Percentiles rank a stretch among this genome's conserved stretches.
Evolutionary conservation across 225 moss, liverwort and hornwort genomes (phyloP).

Genomic region (Sphagnum tenellum): DNA sequence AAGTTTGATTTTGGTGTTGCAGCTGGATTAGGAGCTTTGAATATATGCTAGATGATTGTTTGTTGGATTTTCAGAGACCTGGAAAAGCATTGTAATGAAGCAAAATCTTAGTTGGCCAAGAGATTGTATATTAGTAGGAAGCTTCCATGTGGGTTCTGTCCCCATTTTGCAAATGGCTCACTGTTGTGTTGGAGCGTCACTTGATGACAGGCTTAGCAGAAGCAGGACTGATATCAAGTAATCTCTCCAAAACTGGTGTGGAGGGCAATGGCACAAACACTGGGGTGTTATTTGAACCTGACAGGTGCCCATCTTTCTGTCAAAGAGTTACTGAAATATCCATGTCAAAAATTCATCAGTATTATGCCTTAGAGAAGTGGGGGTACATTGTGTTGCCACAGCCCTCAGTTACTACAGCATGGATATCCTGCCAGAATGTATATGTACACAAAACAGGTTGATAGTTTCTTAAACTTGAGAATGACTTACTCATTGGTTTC

Average conservation of each 20-base stretch:
- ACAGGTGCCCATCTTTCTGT: slow-evolving; percentile 24
- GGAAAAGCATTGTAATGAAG: too few species aligned
- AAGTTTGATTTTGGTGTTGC: neutral
- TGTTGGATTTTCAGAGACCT: too few species aligned
- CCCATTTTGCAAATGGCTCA: neutral
- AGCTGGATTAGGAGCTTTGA: neutral
- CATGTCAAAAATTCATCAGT: neutral
- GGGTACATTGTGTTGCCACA: neutral
- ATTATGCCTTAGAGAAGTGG: neutral
- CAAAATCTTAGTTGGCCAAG: too few species aligned
- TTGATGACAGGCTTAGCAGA: slow-evolving; percentile 64
- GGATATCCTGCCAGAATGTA: neutral
- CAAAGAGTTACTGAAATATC: neutral
- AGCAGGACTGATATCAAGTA: slow-evolving; percentile 77
- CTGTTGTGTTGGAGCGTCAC: neutral
- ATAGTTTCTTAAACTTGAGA: too few species aligned
- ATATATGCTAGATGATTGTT: neutral
- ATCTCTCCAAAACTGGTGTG: slow-evolving; percentile 18
- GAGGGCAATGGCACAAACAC: slow-evolving; percentile 20
- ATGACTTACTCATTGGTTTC: too few species aligned
- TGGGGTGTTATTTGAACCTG: slow-evolving; percentile 46
- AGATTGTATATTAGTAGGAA: neutral
- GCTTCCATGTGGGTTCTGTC: neutral
- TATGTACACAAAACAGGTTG: neutral
- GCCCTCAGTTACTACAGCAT: neutral